phyloP scores from a whole-genome alignment of 2,329 filamentous ascomycete species.

The Lachnellula hyalina region DNA sequence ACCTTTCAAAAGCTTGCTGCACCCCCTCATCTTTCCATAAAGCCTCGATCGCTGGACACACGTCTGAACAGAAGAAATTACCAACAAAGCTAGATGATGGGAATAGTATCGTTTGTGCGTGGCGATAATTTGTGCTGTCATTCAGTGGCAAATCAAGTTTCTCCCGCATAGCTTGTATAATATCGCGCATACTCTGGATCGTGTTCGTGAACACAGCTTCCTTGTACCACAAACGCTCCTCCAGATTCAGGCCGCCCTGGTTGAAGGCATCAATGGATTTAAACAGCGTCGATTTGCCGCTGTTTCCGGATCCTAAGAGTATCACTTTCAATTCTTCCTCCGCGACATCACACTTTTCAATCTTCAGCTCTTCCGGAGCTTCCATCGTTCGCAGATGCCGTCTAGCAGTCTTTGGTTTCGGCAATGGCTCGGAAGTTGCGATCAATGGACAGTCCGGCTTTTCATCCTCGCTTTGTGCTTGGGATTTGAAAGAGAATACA shows the following conservation, averaged over 20 bases:
- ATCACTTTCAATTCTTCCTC: neutral
- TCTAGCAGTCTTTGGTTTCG: neutral
- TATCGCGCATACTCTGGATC: conserved; percentile 64
- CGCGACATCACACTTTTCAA: no score
- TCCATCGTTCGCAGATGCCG: no score
- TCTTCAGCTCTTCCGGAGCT: no score
- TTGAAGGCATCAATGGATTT: neutral
- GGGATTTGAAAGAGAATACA: neutral
- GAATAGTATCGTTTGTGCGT: neutral
- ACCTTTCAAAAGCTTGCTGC: conserved; percentile 92
- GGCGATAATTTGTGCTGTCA: neutral
- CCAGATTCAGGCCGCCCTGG: neutral
- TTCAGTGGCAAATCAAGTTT: conserved; percentile 60
- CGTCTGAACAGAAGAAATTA: conserved; percentile 80
- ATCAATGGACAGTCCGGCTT: neutral
- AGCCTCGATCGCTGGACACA: conserved; percentile 86
- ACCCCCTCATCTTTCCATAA: conserved; percentile 92
- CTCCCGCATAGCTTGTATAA: conserved; percentile 64
- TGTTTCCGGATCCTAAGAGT: neutral
- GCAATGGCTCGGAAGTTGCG: neutral
- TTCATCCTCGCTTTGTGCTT: neutral
- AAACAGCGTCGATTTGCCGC: conserved; percentile 4
- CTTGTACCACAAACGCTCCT: conserved; percentile 62
- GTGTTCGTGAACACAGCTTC: conserved; percentile 69
- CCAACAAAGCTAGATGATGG: neutral